Evolutionary conservation across 2,329 filamentous ascomycete species (phyloP).

Genomic region (Neopestalotiopsis sp.): DNA sequence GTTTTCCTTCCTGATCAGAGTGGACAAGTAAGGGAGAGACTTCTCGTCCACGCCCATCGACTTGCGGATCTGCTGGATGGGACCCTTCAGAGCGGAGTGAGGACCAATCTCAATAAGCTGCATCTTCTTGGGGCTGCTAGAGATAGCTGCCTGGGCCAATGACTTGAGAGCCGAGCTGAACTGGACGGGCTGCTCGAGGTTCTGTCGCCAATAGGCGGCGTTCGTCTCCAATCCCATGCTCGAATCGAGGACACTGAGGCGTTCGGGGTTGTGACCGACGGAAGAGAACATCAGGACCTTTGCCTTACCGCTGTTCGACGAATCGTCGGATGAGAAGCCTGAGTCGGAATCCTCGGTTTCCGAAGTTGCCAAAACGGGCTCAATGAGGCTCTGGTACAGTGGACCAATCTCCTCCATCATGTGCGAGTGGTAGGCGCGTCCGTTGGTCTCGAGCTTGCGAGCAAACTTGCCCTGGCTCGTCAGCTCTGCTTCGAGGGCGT

Average conservation of each 20-base stretch:
- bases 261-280: neutral
- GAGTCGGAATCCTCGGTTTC: neutral
- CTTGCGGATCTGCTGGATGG: conserved; percentile 6
- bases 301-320: neutral
- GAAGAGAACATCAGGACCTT: conserved; percentile 8
- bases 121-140: conserved; percentile 19
- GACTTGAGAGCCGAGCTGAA: conserved; percentile 5
- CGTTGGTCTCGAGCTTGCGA: conserved; percentile 19
- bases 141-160: conserved; percentile 17
- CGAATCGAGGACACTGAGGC: neutral
- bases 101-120: conserved; percentile 12
- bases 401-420: conserved; percentile 22
- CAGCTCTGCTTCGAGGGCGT: conserved; percentile 13
- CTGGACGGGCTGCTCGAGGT: conserved; percentile 10
- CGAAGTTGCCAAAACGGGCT: neutral
- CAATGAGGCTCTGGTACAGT: conserved; percentile 19
- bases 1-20: conserved; percentile 2
- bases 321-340: neutral
- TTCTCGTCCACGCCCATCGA: neutral
- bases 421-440: conserved; percentile 26
- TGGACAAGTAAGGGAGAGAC: neutral
- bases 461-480: conserved; percentile 5
- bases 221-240: too few species aligned
- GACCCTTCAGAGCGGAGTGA: conserved; percentile 13
- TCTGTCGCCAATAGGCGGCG: conserved; percentile 2